Evolutionary conservation across 257 asterid genomes (phyloP).

Genomic region (Penstemon barbatus): DNA sequence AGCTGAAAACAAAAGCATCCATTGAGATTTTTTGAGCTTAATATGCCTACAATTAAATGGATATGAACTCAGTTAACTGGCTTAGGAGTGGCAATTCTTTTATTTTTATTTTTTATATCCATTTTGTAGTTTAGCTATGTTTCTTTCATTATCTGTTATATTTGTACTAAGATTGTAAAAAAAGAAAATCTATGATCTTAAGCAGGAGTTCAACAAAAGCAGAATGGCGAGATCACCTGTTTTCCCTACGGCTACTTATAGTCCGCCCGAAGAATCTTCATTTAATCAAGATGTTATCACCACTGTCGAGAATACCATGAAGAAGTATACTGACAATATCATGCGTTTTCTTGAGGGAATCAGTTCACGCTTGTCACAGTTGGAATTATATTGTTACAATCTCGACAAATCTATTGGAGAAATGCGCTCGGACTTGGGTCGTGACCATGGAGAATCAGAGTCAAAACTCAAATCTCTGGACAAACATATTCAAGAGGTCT

Average conservation of each 20-base stretch:
- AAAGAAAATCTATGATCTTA: constrained; percentile 16
- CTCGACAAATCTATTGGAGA: constrained; percentile 91
- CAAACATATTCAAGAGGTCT: constrained; percentile 88
- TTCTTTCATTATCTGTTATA: neutral
- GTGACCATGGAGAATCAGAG: constrained; percentile 76
- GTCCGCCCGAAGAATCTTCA: constrained; percentile 80
- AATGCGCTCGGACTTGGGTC: constrained; percentile 78
- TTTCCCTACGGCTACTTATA: constrained; percentile 58
- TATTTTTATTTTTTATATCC: neutral
- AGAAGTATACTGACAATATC: constrained; percentile 82
- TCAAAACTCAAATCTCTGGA: constrained; percentile 79
- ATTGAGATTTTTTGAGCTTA: neutral
- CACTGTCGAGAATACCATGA: constrained; percentile 74
- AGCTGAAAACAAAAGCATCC: neutral
- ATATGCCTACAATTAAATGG: too few species aligned
- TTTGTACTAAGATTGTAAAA: constrained; percentile 1
- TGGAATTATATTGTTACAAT: constrained; percentile 87
- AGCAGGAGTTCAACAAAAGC: constrained; percentile 81
- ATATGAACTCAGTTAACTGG: neutral
- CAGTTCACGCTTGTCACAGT: constrained; percentile 89
- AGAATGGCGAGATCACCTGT: constrained; percentile 71
- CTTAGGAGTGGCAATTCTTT: neutral
- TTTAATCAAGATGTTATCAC: constrained; percentile 63
- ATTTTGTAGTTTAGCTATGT: neutral
- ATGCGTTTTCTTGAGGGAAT: constrained; percentile 97